Evolutionary conservation across 225 moss, liverwort and hornwort genomes (phyloP).

Genomic region (Climacium dendroides): DNA sequence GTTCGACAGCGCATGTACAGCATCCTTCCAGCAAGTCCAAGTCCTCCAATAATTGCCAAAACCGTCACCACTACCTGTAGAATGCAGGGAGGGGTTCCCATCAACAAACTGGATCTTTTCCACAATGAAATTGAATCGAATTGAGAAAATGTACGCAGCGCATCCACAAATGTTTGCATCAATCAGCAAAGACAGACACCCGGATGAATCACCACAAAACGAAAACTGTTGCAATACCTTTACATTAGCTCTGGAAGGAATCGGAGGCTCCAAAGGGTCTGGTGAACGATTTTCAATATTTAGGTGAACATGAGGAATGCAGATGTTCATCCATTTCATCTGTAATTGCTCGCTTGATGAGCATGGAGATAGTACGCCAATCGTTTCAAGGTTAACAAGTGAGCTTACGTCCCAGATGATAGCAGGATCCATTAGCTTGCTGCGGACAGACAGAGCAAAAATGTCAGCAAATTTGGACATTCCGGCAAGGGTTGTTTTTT

Average conservation of each 20-base stretch:
- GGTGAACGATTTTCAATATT: too few species aligned
- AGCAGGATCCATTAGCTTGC: background rate
- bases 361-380: too few species aligned
- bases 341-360: background rate
- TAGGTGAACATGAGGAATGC: too few species aligned
- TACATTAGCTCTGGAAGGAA: too few species aligned
- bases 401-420: too few species aligned
- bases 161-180: background rate
- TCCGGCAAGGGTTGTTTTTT: background rate
- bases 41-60: background rate
- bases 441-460: background rate
- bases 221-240: background rate
- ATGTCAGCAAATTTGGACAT: background rate
- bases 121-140: background rate
- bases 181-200: background rate
- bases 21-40: background rate
- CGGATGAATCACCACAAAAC: too few species aligned
- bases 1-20: background rate
- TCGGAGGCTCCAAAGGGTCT: background rate
- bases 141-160: accelerated
- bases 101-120: background rate
- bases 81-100: background rate
- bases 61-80: background rate
- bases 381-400: background rate
- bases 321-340: accelerated